Base-by-base conservation (phyloP, 2,329 filamentous ascomycete genomes). In the Diaporthe helianthi region DNA sequence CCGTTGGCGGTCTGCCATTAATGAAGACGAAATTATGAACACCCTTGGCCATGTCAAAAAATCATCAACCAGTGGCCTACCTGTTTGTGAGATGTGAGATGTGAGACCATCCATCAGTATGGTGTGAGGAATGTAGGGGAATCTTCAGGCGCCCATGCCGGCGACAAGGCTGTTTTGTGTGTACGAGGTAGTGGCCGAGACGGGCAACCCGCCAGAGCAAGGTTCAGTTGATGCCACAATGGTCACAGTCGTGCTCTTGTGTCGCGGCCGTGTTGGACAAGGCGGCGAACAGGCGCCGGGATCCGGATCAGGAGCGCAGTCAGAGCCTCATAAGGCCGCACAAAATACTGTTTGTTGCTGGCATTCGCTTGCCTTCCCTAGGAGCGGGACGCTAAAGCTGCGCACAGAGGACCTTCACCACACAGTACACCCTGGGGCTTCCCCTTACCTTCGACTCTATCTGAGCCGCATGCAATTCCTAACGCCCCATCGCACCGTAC, bases 21-120 rank as follows among this genome's bases (percentile, higher is more conserved):
- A 49, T 63, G 58, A 63, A 63, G 44, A 63, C 58, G 58, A 63
- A 63, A 63, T 63, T 49, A 63, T 63, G 58, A 63, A 49, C 41
- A 36, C 24, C 4, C n/a, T 15, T 29, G 36, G 55, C 17, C 41
- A 47, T 61, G 26, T 26, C 31, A 13, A 41, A 47, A 26, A 29
- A 24, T 13, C 19, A 24, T 61, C 4, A 17, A 31, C 41, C 26
- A 22, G 31, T 9, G 54, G 54, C n/a, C 36, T 44, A 17, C 17
- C 7, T n/a, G n/a, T n/a, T n/a, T n/a, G n/a, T n/a, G n/a, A n/a
- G n/a, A n/a, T 60, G 55, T 46, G 55, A 46, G 38, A 46, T n/a
- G 15, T 60, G 38, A 29, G n/a, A 60, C 13, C 13, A 47, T 36
- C 13, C 44, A 63, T 36, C 19, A 22, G 9, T 63, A 31, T 49